Base-by-base conservation (phyloP, 2,329 filamentous ascomycete genomes). In the Cryphonectria carpinicola region DNA sequence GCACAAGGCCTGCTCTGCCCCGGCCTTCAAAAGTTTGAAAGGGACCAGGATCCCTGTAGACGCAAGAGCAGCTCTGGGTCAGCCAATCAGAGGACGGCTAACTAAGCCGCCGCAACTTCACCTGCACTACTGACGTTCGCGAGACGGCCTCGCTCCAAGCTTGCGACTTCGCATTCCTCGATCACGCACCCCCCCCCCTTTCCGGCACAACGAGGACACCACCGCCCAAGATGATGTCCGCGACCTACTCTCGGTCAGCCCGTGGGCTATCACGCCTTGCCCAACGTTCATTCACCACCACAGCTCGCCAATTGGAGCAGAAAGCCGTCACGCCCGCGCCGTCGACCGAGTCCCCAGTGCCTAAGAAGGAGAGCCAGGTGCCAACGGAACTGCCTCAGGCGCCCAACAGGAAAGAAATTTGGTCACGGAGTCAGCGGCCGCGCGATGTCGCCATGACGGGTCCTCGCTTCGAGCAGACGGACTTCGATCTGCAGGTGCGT, bases 401-500 rank as follows among this genome's bases (percentile, higher is more conserved):
- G 43, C 96, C 96, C 32, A 99, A 99, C 85, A 89, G 94, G 73
- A 83, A 86, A 71, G 88, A 83, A 7, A 87, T 93, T 72, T 99
- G 96, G 96, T 94, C 93, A 73, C 84, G 89, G 78, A 97, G 90
- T 84, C 96, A 99, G 87, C 89, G 89, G 81, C 90, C 94, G 54
- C 88, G 95, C 77, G 87, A 89, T 68, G 83, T 90, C 81, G 96
- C 94, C 67, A 99, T 99, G 95, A 90, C 90, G 58, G 96, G 96
- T 58, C 96, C 96, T 74, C 87, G 95, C 76, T 99, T 99, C 79
- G 96, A 99, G 86, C 95, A 98, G 89, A 98, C 94, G 46, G 93
- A 97, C 78, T 95, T 98, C 84, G 89, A 91, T 76, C 84, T 92
- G 75, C 96, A 99, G 93, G 95, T 98, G 85, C 76, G 89, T 68